phyloP scores from a whole-genome alignment of 1,139 yeast genomes.

The Candida tetrigidarum region DNA sequence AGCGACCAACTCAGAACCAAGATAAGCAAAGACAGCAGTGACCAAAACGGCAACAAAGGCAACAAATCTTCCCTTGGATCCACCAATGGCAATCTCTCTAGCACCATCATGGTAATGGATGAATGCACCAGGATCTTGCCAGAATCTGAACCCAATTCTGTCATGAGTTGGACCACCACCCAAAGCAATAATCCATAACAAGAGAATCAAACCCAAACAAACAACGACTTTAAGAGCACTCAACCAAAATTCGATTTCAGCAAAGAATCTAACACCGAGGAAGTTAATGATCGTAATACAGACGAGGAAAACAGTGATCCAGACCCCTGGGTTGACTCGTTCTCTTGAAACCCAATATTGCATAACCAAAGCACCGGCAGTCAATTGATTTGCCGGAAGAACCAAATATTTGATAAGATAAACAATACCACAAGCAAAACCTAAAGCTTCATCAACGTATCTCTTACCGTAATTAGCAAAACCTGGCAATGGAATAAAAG shows the following conservation, averaged over 20 bases:
- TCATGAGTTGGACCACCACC: slow-evolving; percentile 67
- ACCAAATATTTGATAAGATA: slow-evolving; percentile 63
- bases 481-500: slow-evolving; percentile 72
- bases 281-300: slow-evolving; percentile 55
- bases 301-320: slow-evolving; percentile 59
- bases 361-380: slow-evolving; percentile 62
- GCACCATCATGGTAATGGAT: slow-evolving; percentile 42
- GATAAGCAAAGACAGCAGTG: slow-evolving; percentile 74
- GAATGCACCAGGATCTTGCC: slow-evolving; percentile 69
- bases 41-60: slow-evolving; percentile 70
- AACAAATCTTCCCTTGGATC: slow-evolving; percentile 52
- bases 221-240: slow-evolving; percentile 62
- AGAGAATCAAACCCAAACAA: slow-evolving; percentile 55
- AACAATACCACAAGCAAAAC: slow-evolving; percentile 75
- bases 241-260: slow-evolving; percentile 73
- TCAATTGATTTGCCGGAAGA: slow-evolving; percentile 65
- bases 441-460: slow-evolving; percentile 70
- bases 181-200: slow-evolving; percentile 52
- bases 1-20: slow-evolving; percentile 73
- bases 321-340: slow-evolving; percentile 56
- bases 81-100: slow-evolving; percentile 26
- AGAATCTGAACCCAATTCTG: slow-evolving; percentile 67
- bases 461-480: slow-evolving; percentile 72
- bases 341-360: slow-evolving; percentile 62
- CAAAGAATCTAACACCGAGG: slow-evolving; percentile 64